Evolutionary conservation across 495 filamentous ascomycete genomes (phyloP).

Genomic region (Bacidia gigantensis): DNA sequence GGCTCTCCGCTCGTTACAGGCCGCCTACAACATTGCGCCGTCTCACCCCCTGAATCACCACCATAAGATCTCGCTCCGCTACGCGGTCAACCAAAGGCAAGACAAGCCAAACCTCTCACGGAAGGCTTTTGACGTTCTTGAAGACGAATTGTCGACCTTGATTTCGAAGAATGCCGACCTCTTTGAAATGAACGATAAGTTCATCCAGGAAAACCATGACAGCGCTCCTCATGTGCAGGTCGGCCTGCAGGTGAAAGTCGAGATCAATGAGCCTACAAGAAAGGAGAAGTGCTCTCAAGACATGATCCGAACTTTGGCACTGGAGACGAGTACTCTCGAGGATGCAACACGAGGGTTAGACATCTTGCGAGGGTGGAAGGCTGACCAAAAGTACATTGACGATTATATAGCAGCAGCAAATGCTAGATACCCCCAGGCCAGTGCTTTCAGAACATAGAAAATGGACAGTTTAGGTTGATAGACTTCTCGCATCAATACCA

Average conservation of each 20-base stretch:
- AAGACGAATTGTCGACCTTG: constrained; percentile 46
- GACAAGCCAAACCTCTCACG: constrained; percentile 35
- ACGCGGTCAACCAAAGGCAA: constrained; percentile 39
- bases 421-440: constrained; percentile 59
- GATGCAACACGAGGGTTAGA: constrained; percentile 47
- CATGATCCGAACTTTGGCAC: constrained; percentile 41
- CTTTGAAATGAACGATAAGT: constrained; percentile 54
- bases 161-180: constrained; percentile 42
- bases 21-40: constrained; percentile 52
- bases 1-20: constrained; percentile 72
- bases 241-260: constrained; percentile 40
- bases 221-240: constrained; percentile 51
- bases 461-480: background rate
- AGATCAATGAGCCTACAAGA: constrained; percentile 43
- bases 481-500: background rate
- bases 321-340: constrained; percentile 33
- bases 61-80: constrained; percentile 56
- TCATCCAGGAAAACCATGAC: constrained; percentile 44
- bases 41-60: constrained; percentile 66
- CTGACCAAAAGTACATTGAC: constrained; percentile 33
- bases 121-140: constrained; percentile 51
- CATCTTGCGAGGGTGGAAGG: constrained; percentile 47
- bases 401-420: constrained; percentile 51
- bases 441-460: constrained; percentile 30
- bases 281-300: constrained; percentile 45